phyloP scores from a whole-genome alignment of 352 stramenopile species.

The Blastocystis hominis region DNA sequence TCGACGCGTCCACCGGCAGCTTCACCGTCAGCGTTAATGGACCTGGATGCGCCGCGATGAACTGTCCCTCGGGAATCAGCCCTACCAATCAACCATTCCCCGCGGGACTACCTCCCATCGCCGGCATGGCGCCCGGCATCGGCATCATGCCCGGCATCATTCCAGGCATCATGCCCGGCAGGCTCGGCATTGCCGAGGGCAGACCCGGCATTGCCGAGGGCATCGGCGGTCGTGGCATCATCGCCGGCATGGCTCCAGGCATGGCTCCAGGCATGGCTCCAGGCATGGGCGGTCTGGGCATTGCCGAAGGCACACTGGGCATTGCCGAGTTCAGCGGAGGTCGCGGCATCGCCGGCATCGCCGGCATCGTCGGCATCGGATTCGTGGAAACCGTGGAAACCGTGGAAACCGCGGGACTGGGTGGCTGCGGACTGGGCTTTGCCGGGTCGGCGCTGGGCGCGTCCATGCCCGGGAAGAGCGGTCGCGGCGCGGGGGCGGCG shows the following conservation, averaged over 20 bases:
- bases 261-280: neutral
- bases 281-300: neutral
- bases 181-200: neutral
- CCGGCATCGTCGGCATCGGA: neutral
- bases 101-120: neutral
- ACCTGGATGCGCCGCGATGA: conserved; percentile 17
- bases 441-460: neutral
- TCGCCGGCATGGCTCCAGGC: neutral
- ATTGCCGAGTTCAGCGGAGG: neutral
- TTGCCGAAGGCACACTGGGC: neutral
- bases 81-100: neutral
- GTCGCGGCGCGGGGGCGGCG: neutral
- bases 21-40: conserved; percentile 66
- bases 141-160: neutral
- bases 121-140: neutral
- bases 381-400: neutral
- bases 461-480: neutral
- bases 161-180: neutral
- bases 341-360: neutral
- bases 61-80: neutral
- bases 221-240: neutral
- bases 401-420: neutral
- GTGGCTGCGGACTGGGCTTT: neutral
- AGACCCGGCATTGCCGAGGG: neutral
- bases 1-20: conserved; percentile 76